These are phyloP conservation scores for Chalciporus pseudorubinellus DNA, from an alignment of 768 basidiomycete species.

Conservation along the genomic window DNA sequence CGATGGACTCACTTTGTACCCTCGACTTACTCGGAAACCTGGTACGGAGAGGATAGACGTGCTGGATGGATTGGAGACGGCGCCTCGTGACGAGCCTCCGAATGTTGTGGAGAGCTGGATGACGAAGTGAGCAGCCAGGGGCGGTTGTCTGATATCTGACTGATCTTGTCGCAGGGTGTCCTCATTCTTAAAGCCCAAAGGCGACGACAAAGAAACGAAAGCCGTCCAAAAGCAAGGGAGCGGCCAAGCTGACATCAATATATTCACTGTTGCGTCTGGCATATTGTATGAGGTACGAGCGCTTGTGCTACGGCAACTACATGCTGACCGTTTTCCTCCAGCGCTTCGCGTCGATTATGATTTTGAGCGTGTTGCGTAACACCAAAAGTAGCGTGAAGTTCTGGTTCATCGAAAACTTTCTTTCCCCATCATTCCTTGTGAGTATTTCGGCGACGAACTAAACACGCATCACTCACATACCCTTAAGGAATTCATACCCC, in stretches of 20 bases:
- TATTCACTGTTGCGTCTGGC: slow-evolving; percentile 98
- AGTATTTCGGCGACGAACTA: slow-evolving; percentile 22
- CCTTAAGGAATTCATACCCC: slow-evolving; percentile 86
- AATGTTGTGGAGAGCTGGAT: slow-evolving; percentile 49
- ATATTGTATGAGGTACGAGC: slow-evolving; percentile 85
- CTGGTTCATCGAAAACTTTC: slow-evolving; percentile 99
- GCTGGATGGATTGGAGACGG: slow-evolving; percentile 46
- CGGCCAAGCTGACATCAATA: slow-evolving; percentile 89
- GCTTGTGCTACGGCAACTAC: background rate
- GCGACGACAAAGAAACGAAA: slow-evolving; percentile 17
- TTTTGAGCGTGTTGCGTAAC: slow-evolving; percentile 90
- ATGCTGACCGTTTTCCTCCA: slow-evolving; percentile 31
- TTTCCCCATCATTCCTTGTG: slow-evolving; percentile 94
- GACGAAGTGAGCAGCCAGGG: slow-evolving; percentile 43
- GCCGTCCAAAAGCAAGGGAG: slow-evolving; percentile 26
- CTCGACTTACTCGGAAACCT: slow-evolving; percentile 61
- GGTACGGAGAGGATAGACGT: slow-evolving; percentile 87
- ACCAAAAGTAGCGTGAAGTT: slow-evolving; percentile 96
- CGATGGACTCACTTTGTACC: slow-evolving; percentile 87
- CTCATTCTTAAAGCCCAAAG: slow-evolving; percentile 41
- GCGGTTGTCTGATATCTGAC: background rate
- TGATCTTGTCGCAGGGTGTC: slow-evolving; percentile 36
- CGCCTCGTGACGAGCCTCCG: slow-evolving; percentile 29
- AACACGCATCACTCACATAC: background rate
- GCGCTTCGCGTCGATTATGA: slow-evolving; percentile 99